phyloP scores from a whole-genome alignment of 176 grass and related monocot species.

The Oryza coarctata region DNA sequence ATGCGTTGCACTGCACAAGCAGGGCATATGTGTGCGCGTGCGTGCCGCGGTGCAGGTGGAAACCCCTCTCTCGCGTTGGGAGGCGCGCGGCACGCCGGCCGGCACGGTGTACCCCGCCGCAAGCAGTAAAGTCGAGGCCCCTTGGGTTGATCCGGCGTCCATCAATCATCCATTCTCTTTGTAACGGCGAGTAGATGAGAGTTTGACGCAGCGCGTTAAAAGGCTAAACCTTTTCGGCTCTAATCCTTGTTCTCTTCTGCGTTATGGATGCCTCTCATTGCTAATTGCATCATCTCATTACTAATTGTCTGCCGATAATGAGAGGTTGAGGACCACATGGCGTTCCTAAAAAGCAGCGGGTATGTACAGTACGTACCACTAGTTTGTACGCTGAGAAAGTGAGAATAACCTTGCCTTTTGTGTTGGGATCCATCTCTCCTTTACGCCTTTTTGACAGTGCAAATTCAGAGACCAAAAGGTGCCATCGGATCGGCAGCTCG shows the following conservation, averaged over 20 bases:
- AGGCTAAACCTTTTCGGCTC: slow-evolving; percentile 17
- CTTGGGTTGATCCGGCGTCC: neutral
- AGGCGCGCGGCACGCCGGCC: neutral
- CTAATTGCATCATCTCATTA: neutral
- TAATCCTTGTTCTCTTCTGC: slow-evolving; percentile 32
- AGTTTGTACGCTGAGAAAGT: neutral
- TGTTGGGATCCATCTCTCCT: slow-evolving; percentile 22
- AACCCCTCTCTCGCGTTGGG: slow-evolving; percentile 9
- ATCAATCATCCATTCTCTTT: neutral
- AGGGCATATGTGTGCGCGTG: neutral
- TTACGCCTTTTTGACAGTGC: neutral
- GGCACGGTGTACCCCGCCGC: slow-evolving; percentile 2
- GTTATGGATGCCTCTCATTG: neutral
- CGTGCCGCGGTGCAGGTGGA: neutral
- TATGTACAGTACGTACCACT: neutral
- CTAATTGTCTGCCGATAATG: neutral
- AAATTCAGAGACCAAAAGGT: neutral
- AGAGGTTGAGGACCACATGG: slow-evolving; percentile 7
- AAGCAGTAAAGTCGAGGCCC: slow-evolving; percentile 8
- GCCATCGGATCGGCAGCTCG: neutral
- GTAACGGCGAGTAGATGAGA: neutral
- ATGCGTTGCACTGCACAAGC: neutral
- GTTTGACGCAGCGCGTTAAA: neutral
- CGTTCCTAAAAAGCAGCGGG: neutral
- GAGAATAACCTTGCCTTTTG: slow-evolving; percentile 2